Conservation (phyloP, 2,329 filamentous ascomycete species). For the Leptographium flavum region DNA sequence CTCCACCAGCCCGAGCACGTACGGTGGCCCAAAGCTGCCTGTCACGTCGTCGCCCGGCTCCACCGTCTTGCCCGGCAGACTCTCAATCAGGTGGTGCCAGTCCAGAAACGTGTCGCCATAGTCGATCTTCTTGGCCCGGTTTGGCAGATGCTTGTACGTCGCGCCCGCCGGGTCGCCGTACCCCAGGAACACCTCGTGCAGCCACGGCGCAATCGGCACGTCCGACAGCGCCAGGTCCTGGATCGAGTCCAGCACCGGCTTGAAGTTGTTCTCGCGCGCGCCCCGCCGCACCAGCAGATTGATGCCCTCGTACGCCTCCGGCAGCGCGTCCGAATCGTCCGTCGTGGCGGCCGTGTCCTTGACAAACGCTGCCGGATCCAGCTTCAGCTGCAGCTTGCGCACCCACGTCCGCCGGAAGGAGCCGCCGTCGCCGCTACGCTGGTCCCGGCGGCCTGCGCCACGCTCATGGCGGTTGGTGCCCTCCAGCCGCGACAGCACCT, state of each 20-base stretch:
- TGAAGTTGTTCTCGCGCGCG: slow-evolving; percentile 94
- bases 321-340: slow-evolving; percentile 47
- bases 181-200: slow-evolving; percentile 94
- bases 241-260: slow-evolving; percentile 82
- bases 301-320: slow-evolving; percentile 68
- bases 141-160: slow-evolving; percentile 69
- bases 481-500: slow-evolving; percentile 74
- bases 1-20: slow-evolving; percentile 58
- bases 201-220: slow-evolving; percentile 74
- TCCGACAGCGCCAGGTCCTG: slow-evolving; percentile 73
- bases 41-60: slow-evolving; percentile 60
- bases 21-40: slow-evolving; percentile 72
- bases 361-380: slow-evolving; percentile 69
- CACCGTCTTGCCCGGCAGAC: slow-evolving; percentile 73
- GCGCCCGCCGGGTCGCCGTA: slow-evolving; percentile 88
- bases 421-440: slow-evolving; percentile 23
- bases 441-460: slow-evolving; percentile 39
- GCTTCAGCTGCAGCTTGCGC: slow-evolving; percentile 61
- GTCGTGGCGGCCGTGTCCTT: slow-evolving; percentile 66
- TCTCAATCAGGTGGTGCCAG: slow-evolving; percentile 87
- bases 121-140: slow-evolving; percentile 65
- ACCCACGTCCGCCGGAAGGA: slow-evolving; percentile 42
- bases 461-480: slow-evolving; percentile 46
- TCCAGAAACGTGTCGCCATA: slow-evolving; percentile 90
- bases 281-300: slow-evolving; percentile 76